Conservation (phyloP, 176 grass and related monocot species). For the Eleusine coracana region DNA sequence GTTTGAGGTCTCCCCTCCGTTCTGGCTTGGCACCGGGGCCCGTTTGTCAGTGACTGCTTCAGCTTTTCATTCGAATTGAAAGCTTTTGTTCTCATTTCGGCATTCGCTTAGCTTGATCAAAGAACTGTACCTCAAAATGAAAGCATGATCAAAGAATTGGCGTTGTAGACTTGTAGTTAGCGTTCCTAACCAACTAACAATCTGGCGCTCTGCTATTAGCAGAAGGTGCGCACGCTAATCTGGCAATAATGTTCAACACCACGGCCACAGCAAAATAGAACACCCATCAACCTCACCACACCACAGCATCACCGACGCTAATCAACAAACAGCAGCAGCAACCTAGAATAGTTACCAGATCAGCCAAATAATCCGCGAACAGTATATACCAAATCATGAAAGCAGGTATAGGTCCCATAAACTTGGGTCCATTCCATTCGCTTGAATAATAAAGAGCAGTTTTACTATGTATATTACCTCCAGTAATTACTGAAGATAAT, state of each 20-base stretch:
- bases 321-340: neutral
- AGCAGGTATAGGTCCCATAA: neutral
- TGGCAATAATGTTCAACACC: neutral
- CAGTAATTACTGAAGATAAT: too few relatives aligned
- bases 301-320: neutral
- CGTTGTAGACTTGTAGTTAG: neutral
- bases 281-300: neutral
- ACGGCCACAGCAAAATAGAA: neutral
- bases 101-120: too few relatives aligned
- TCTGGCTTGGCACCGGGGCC: neutral
- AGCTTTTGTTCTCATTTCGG: too few relatives aligned
- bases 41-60: neutral
- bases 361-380: too few relatives aligned
- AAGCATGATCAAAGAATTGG: neutral
- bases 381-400: neutral
- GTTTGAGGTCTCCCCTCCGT: neutral
- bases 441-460: neutral
- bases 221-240: neutral
- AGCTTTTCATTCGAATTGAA: too few relatives aligned
- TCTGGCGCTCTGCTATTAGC: neutral
- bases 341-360: too few relatives aligned
- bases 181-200: neutral
- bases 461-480: too few relatives aligned
- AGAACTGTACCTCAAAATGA: too few relatives aligned
- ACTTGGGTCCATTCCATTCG: neutral